Evolutionary conservation across 805 yeast species (phyloP).

Genomic region (Schwanniomyces occidentalis): DNA sequence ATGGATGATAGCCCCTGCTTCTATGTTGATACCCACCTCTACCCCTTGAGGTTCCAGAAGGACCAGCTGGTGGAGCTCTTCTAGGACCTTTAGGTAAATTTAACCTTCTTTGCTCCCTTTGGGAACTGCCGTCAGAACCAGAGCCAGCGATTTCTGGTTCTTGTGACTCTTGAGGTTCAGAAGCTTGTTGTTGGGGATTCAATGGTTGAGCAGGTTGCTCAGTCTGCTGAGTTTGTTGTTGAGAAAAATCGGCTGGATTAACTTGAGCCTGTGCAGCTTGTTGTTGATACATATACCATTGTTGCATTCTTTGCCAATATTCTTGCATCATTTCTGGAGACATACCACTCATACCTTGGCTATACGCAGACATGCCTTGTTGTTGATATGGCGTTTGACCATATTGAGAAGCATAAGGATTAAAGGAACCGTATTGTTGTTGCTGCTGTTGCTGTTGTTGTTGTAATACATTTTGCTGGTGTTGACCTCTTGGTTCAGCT

Average conservation of each 20-base stretch:
- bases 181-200: constrained; percentile 35
- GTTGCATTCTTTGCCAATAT: constrained; percentile 63
- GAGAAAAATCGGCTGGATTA: constrained; percentile 21
- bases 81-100: constrained; percentile 56
- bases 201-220: constrained; percentile 41
- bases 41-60: constrained; percentile 29
- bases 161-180: constrained; percentile 11
- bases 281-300: constrained; percentile 64
- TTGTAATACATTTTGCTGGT: constrained; percentile 41
- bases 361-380: constrained; percentile 21
- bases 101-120: constrained; percentile 26
- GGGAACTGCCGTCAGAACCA: constrained; percentile 16
- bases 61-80: constrained; percentile 41
- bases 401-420: constrained; percentile 22
- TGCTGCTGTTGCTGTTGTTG: constrained; percentile 31
- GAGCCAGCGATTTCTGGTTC: constrained; percentile 11
- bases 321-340: constrained; percentile 62
- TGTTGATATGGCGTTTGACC: constrained; percentile 17
- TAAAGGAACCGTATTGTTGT: constrained; percentile 21
- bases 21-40: constrained; percentile 33
- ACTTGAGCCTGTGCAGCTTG: constrained; percentile 37
- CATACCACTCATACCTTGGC: constrained; percentile 26
- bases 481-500: constrained; percentile 80
- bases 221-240: constrained; percentile 13
- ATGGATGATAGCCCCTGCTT: constrained; percentile 45